Conservation (phyloP, 495 filamentous ascomycete species). For the Penicillium argentinense region DNA sequence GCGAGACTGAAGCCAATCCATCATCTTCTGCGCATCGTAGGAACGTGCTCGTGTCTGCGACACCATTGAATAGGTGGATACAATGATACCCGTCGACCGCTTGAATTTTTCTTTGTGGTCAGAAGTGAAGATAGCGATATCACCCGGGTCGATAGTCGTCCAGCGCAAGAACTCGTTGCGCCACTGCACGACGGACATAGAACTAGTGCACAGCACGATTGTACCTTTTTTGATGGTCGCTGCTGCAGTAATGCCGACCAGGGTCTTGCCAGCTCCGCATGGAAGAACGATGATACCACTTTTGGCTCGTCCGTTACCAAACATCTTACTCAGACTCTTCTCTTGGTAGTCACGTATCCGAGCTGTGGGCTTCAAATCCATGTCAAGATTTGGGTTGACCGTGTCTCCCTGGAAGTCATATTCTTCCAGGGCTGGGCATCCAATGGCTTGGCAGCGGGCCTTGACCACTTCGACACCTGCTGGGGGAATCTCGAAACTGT, state of each 20-base stretch:
- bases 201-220: slow-evolving; percentile 92
- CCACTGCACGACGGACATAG: slow-evolving; percentile 98
- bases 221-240: slow-evolving; percentile 97
- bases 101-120: slow-evolving; percentile 90
- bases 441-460: slow-evolving; percentile 83
- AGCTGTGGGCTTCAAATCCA: slow-evolving; percentile 68
- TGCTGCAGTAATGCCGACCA: slow-evolving; percentile 95
- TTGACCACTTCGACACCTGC: slow-evolving; percentile 79
- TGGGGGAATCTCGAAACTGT: slow-evolving; percentile 89
- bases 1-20: slow-evolving; percentile 87
- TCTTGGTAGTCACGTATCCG: slow-evolving; percentile 73
- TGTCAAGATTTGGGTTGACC: slow-evolving; percentile 84
- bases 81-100: slow-evolving; percentile 88
- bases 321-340: slow-evolving; percentile 97
- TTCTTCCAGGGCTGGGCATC: slow-evolving; percentile 87
- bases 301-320: slow-evolving; percentile 94
- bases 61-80: slow-evolving; percentile 98
- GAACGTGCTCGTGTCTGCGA: slow-evolving; percentile 83
- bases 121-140: slow-evolving; percentile 93
- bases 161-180: slow-evolving; percentile 93
- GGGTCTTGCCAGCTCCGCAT: slow-evolving; percentile 94
- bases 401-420: slow-evolving; percentile 97
- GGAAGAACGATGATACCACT: slow-evolving; percentile 97
- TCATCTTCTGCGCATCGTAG: slow-evolving; percentile 94
- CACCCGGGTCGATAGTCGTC: slow-evolving; percentile 93